Conservation (phyloP, 331 rosid species). For the Rhamnella rubrinervis region DNA sequence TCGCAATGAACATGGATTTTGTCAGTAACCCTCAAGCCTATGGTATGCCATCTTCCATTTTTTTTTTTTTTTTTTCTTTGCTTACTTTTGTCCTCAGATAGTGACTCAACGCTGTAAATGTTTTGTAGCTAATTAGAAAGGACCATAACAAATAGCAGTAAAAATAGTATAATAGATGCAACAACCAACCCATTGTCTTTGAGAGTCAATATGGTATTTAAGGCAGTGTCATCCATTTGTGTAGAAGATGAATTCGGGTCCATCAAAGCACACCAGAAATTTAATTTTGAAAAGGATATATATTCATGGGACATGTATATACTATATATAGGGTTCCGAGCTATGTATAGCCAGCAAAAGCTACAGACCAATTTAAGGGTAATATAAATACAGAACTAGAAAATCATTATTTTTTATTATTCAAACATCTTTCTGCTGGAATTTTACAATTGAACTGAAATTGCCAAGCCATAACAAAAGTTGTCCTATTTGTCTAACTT, state of each 20-base stretch:
- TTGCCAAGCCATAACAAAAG: background rate
- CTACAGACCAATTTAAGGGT: background rate
- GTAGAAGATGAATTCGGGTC: background rate
- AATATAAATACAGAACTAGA: background rate
- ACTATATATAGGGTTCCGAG: background rate
- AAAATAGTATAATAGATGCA: background rate
- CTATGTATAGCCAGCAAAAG: background rate
- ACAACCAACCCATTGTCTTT: background rate
- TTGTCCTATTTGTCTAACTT: background rate
- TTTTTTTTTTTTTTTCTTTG: too few species aligned
- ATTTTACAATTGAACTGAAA: background rate
- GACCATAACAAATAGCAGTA: too few species aligned
- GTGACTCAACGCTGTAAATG: too few species aligned
- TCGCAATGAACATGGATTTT: slow-evolving; percentile 48
- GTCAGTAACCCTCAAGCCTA: slow-evolving; percentile 47
- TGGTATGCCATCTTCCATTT: slow-evolving; percentile 32
- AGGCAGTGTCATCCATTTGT: background rate
- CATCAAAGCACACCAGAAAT: background rate
- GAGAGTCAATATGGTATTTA: slow-evolving; percentile 1
- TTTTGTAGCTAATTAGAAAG: background rate
- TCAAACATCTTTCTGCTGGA: background rate
- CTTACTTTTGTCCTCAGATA: background rate
- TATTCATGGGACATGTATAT: too few species aligned
- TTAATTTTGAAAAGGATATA: background rate
- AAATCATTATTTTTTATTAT: background rate